These are phyloP conservation scores for Penicillium sp. DNA, from an alignment of 2,329 filamentous ascomycete species.

Conservation along the genomic window DNA sequence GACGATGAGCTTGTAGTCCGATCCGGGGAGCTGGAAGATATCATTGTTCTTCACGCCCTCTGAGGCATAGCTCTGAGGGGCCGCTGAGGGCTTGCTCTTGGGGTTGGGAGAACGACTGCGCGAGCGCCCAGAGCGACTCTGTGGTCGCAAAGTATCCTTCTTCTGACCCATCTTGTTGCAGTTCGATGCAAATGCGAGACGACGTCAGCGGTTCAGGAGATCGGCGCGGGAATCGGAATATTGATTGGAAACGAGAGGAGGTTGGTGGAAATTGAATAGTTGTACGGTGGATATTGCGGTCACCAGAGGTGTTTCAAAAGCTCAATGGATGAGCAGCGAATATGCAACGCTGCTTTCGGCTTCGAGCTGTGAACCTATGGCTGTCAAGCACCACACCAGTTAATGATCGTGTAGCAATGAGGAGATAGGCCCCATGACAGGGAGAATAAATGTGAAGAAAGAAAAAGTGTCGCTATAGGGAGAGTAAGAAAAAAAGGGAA, in stretches of 20 bases:
- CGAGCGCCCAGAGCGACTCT: constrained; percentile 37
- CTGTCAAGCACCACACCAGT: constrained; percentile 21
- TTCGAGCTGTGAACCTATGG: constrained; percentile 21
- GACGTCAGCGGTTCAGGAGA: constrained; percentile 8
- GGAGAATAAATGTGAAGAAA: constrained; percentile 21
- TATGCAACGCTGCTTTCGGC: constrained; percentile 13
- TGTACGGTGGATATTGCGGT: neutral
- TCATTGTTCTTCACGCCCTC: constrained; percentile 77
- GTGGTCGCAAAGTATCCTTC: constrained; percentile 39
- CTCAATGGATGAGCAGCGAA: constrained; percentile 6
- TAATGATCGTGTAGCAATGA: constrained; percentile 41
- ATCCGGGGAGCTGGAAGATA: constrained; percentile 79
- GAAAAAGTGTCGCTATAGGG: constrained; percentile 18
- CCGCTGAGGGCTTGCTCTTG: constrained; percentile 37
- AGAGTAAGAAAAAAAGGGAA: constrained; percentile 20
- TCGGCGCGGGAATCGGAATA: constrained; percentile 11
- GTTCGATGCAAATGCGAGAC: constrained; percentile 11
- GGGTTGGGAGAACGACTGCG: constrained; percentile 43
- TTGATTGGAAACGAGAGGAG: constrained; percentile 2
- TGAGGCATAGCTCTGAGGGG: constrained; percentile 47
- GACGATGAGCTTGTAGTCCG: constrained; percentile 78
- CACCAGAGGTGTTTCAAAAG: constrained; percentile 1
- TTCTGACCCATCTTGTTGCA: constrained; percentile 30
- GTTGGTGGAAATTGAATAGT: neutral
- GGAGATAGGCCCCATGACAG: constrained; percentile 39